Evolutionary conservation across 2,329 filamentous ascomycete genomes (phyloP), one percentile per base, ranked within the genome.

Genomic region (Stagonosporopsis vannaccii): DNA sequence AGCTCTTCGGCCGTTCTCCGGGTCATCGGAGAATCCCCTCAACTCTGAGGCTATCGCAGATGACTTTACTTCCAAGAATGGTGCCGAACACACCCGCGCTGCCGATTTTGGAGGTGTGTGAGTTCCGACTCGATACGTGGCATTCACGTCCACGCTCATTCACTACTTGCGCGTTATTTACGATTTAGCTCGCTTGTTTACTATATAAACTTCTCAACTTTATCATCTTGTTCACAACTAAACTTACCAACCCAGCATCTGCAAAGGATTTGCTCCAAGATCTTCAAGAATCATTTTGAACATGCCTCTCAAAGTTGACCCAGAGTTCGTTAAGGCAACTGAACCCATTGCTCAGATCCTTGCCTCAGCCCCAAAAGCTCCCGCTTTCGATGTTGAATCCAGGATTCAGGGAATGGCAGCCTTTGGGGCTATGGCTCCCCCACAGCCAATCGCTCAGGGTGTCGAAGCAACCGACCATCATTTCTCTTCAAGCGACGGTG

Each of bases 221-320:
- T n/a, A n/a, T n/a, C n/a, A n/a, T n/a, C n/a, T n/a, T n/a, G n/a
- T n/a, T n/a, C n/a, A n/a, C n/a, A n/a, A n/a, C n/a, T n/a, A n/a
- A n/a, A n/a, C n/a, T n/a, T n/a, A n/a, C n/a, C n/a, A n/a, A n/a
- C n/a, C n/a, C n/a, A n/a, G n/a, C n/a, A n/a, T n/a, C n/a, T n/a
- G n/a, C n/a, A n/a, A n/a, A n/a, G n/a, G n/a, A n/a, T n/a, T n/a
- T n/a, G n/a, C n/a, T n/a, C n/a, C n/a, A n/a, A n/a, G n/a, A n/a
- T n/a, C n/a, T n/a, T n/a, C 19, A 44, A 23, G 9, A 30, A 7
- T 17, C 11, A n/a, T 17, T 17, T 32, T 20, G n/a, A 48, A 9
- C 12, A 48, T 48, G 45, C 11, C 45, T 48, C 32, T 26, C n/a
- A 36, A 48, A 19, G 19, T 37, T 19, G 45, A 48, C 35, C 45